Percentiles rank a stretch among this genome's conserved stretches.
phyloP scores from a whole-genome alignment of 108 stramenopile genomes.

The Skeletonema potamos region DNA sequence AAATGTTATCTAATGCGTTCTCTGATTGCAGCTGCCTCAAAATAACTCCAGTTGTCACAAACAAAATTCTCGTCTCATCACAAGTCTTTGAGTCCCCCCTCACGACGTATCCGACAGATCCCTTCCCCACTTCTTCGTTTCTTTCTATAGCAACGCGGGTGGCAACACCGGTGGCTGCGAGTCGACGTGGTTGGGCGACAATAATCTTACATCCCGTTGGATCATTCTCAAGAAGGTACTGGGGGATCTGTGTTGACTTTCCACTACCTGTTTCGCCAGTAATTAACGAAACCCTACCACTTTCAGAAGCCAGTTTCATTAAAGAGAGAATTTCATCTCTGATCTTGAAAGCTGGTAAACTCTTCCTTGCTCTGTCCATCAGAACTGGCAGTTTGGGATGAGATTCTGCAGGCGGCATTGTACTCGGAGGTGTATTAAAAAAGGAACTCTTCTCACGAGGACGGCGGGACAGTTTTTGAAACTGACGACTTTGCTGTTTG shows the following conservation, averaged over 20 bases:
- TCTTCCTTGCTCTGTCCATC: conserved; percentile 53
- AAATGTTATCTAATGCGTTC: conserved; percentile 71
- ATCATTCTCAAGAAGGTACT: conserved; percentile 87
- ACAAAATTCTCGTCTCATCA: conserved; percentile 80
- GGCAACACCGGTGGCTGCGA: conserved; percentile 94
- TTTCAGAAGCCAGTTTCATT: conserved; percentile 45
- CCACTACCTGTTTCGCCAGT: conserved; percentile 74
- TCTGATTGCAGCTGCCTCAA: conserved; percentile 92
- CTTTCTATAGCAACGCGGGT: conserved; percentile 92
- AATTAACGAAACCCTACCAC: conserved; percentile 72
- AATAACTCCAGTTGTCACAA: conserved; percentile 97
- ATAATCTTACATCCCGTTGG: conserved; percentile 83
- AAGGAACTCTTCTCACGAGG: conserved; percentile 59
- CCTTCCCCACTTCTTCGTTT: conserved; percentile 65
- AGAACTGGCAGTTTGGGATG: conserved; percentile 50
- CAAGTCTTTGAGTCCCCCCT: conserved; percentile 79
- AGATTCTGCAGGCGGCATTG: conserved; percentile 63
- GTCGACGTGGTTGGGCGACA: conserved; percentile 94
- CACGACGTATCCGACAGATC: conserved; percentile 92
- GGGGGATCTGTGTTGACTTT: conserved; percentile 93
- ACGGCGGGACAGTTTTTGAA: conserved; percentile 26
- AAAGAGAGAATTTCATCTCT: conserved; percentile 60
- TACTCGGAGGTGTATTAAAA: conserved; percentile 60
- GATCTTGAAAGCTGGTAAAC: conserved; percentile 72
- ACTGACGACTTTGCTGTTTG: background rate